phyloP scores from a whole-genome alignment of 305 asterid species.

The Coffea humblotiana region DNA sequence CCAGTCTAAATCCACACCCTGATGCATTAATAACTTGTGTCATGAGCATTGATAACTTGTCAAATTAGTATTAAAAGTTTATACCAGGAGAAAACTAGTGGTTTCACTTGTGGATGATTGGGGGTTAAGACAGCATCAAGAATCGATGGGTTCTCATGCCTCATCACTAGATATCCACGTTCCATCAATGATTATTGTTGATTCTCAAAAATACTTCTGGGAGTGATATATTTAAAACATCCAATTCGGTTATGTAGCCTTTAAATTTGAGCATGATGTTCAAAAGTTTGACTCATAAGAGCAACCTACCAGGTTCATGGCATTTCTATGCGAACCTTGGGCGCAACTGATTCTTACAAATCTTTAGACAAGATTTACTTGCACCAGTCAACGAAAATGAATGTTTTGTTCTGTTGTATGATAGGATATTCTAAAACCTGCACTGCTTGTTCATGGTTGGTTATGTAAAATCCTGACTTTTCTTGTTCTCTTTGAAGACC shows the following conservation, averaged over 20 bases:
- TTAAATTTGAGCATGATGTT: not conserved
- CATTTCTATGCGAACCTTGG: not conserved
- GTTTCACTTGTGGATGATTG: not conserved
- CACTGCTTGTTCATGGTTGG: not conserved
- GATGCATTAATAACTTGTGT: no score
- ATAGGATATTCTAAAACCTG: not conserved
- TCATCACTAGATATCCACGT: not conserved
- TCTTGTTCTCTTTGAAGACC: slow-evolving; percentile 30
- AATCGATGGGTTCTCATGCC: not conserved
- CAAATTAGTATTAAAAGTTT: no score
- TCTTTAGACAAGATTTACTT: not conserved
- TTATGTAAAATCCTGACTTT: not conserved
- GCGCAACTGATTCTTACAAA: not conserved
- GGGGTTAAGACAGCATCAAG: not conserved
- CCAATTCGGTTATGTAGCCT: not conserved
- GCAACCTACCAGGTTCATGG: not conserved
- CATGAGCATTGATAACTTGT: no score
- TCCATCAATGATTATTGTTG: not conserved
- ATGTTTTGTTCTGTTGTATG: not conserved
- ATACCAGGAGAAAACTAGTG: not conserved
- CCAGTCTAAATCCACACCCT: no score
- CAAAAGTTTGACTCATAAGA: not conserved
- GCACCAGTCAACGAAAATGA: not conserved
- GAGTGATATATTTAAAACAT: not conserved
- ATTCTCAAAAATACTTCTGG: not conserved